Evolutionary conservation across 768 basidiomycete species (phyloP), one percentile per base, ranked within the genome.

Genomic region (Cystoderma amianthinum): DNA sequence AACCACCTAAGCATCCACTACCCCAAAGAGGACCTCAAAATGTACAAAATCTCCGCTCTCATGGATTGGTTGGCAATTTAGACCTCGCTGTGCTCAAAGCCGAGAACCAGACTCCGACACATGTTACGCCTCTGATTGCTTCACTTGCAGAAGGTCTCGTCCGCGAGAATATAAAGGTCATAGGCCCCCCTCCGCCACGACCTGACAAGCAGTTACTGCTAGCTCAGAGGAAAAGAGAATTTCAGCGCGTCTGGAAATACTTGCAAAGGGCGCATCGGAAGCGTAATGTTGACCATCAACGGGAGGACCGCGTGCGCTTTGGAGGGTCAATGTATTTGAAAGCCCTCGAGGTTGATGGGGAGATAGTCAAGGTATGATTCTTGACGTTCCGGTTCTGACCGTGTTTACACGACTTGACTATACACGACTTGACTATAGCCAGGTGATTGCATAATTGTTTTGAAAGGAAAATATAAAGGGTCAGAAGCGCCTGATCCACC

Each of bases 91-190:
- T 83, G 2, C 63, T 86, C 13, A 74, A 66, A 17, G 55, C 67
- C 0, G 75, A 77, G 46, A 69, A 72, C 21, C 76, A 78, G 48
- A 70, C 57, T 13, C 59, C 63, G 3, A 85, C 83, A 0, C 73
- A 74, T 36, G 82, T 88, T 5, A 86, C 84, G 0, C 76, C 77
- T 0, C 62, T 67, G 15, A 78, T 88, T 33, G 69, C 67, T 4
- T 50, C 59, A 6, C 56, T 86, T 5, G 75, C 81, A 0, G 22
- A 53, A 5, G 69, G 71, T 0, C 64, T 73, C 0, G 78, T 85
- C 38, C 65, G 63, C 17, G 84, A 84, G 45, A 57, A 60, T 1
- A 55, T 87, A 3, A 44, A 58, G 5, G 72, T 85, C 1, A 57
- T 85, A 5, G 85, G 76, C 3, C 60, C 68, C 0, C 66, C 49